Conservation (phyloP, 2,329 filamentous ascomycete species). For the Diaporthe longicolla region DNA sequence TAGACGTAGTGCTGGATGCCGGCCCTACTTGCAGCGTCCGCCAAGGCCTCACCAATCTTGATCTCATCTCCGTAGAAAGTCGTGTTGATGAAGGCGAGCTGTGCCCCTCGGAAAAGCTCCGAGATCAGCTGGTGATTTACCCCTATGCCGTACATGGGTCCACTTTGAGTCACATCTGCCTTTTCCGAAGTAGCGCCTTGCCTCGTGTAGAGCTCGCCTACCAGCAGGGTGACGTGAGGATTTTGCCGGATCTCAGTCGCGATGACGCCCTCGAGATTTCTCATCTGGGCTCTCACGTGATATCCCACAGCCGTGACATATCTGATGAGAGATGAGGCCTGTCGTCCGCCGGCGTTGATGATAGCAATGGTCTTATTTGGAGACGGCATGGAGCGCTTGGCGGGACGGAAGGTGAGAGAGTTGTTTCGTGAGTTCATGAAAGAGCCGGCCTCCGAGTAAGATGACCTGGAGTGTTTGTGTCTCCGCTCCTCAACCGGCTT, state of each 20-base stretch:
- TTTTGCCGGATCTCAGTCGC: conserved; percentile 87
- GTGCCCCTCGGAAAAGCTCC: conserved; percentile 84
- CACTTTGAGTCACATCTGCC: conserved; percentile 77
- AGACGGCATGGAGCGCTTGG: conserved; percentile 70
- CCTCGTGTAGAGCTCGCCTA: conserved; percentile 74
- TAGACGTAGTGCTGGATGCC: conserved; percentile 94
- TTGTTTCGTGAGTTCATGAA: conserved; percentile 71
- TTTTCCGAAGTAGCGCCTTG: conserved; percentile 62
- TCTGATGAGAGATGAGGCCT: conserved; percentile 94
- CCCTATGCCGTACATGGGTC: conserved; percentile 72
- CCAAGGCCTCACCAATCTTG: conserved; percentile 87
- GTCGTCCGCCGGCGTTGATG: conserved; percentile 95
- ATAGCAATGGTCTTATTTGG: conserved; percentile 88
- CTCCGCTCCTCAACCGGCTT: conserved; percentile 52
- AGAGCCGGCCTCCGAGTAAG: conserved; percentile 70
- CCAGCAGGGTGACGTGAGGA: conserved; percentile 79
- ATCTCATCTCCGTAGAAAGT: conserved; percentile 97
- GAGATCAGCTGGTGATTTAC: conserved; percentile 81
- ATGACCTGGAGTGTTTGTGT: conserved; percentile 74
- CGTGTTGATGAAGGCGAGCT: conserved; percentile 97
- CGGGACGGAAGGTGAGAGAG: conserved; percentile 72
- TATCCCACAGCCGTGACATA: conserved; percentile 95
- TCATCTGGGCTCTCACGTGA: conserved; percentile 91
- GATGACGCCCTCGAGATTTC: conserved; percentile 88
- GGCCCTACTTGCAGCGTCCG: conserved; percentile 88